These are phyloP conservation scores for Populus simonii DNA, from an alignment of 345 rosid species.

Conservation along the genomic window DNA sequence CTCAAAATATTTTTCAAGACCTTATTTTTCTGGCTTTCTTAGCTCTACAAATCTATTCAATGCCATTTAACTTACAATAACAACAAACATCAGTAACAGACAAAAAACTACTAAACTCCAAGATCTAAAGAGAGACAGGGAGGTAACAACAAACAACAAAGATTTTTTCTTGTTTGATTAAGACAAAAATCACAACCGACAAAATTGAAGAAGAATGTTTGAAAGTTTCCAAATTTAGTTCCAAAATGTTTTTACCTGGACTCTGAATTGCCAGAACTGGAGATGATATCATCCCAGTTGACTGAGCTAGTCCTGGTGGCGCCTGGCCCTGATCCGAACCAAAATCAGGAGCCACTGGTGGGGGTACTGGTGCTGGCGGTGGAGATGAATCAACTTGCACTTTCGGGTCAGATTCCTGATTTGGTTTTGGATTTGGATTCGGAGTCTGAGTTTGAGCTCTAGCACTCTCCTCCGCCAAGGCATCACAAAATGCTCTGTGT, in stretches of 20 bases:
- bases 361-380: slow-evolving; percentile 11
- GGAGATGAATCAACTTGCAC: slow-evolving; percentile 35
- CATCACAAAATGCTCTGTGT: slow-evolving; percentile 94
- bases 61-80: slow-evolving; percentile 9
- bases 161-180: slow-evolving; percentile 23
- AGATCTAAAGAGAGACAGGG: slow-evolving; percentile 24
- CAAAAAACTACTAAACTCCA: slow-evolving; percentile 61
- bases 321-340: slow-evolving; percentile 9
- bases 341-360: slow-evolving; percentile 3
- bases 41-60: background rate
- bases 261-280: slow-evolving; percentile 44
- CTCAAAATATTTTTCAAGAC: slow-evolving; percentile 7
- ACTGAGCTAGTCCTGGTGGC: slow-evolving; percentile 32
- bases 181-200: slow-evolving; percentile 35
- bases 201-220: slow-evolving; percentile 15
- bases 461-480: slow-evolving; percentile 77
- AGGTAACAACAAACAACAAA: slow-evolving; percentile 18
- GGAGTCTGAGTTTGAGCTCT: slow-evolving; percentile 35
- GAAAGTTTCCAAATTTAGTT: slow-evolving; percentile 15
- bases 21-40: background rate
- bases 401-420: slow-evolving; percentile 34
- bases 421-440: slow-evolving; percentile 10
- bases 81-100: slow-evolving; percentile 54
- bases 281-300: slow-evolving; percentile 38
- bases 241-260: slow-evolving; percentile 38